Percentiles rank a stretch among this genome's conserved stretches.
These are phyloP conservation scores for Eruca vesicaria DNA, from an alignment of 441 rosid species.

Conservation along the genomic window DNA sequence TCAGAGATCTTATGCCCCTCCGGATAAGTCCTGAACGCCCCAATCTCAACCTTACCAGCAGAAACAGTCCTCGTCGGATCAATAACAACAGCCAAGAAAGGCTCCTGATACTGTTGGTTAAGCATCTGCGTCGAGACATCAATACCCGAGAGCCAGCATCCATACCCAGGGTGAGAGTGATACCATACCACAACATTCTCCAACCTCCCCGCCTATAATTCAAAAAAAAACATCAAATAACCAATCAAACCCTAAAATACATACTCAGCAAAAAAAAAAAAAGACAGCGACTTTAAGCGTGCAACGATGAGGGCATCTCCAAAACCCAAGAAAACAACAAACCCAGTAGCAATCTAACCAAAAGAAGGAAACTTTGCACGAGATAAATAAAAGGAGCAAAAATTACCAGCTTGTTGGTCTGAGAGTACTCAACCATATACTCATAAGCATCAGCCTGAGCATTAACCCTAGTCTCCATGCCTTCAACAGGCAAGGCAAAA, in stretches of 20 bases:
- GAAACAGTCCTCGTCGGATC: conserved; percentile 99
- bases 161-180: conserved; percentile 98
- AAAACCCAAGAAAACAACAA: not conserved
- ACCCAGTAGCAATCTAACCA: too few relatives aligned
- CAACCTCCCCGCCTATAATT: conserved; percentile 76
- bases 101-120: conserved; percentile 94
- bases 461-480: too few relatives aligned
- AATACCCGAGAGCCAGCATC: conserved; percentile 98
- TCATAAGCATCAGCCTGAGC: conserved; percentile 98
- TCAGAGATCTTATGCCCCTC: conserved; percentile 91
- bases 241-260: too few relatives aligned
- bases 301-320: not conserved
- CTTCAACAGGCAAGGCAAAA: too few relatives aligned
- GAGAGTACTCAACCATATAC: conserved; percentile 97
- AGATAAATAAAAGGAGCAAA: not conserved
- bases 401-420: too few relatives aligned
- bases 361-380: not conserved
- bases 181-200: conserved; percentile 99
- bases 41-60: conserved; percentile 99
- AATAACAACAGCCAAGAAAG: conserved; percentile 94
- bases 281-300: not conserved
- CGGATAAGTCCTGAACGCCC: conserved; percentile 96
- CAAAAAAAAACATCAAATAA: too few relatives aligned
- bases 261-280: not conserved
- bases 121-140: conserved; percentile 98